phyloP scores from a whole-genome alignment of 2,329 filamentous ascomycete species.

The Huntiella moniliformis region DNA sequence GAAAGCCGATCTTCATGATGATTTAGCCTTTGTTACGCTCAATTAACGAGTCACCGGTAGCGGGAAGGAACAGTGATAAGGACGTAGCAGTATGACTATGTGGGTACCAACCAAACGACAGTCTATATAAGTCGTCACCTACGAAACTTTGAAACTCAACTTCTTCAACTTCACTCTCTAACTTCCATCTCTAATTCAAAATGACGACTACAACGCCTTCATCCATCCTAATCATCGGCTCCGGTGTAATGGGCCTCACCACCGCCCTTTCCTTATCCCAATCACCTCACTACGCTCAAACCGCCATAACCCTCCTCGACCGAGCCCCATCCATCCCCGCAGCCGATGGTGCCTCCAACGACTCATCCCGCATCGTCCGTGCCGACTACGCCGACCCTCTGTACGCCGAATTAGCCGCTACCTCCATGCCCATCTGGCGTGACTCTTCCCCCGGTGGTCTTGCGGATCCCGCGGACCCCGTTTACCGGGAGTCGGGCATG shows the following conservation, averaged over 20 bases:
- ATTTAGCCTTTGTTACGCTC: too few relatives aligned
- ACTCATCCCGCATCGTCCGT: constrained; percentile 45
- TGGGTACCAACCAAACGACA: too few relatives aligned
- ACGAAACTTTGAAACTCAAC: too few relatives aligned
- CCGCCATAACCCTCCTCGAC: constrained; percentile 41
- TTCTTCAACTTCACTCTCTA: too few relatives aligned
- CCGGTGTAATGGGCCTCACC: constrained; percentile 43
- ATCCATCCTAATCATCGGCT: constrained; percentile 49
- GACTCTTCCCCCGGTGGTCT: constrained; percentile 29
- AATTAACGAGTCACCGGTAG: too few relatives aligned
- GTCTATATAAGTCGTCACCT: too few relatives aligned
- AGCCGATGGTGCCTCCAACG: constrained; percentile 40
- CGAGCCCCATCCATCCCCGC: constrained; percentile 40
- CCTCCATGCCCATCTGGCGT: constrained; percentile 53
- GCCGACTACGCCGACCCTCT: constrained; percentile 64
- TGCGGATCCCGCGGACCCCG: constrained; percentile 33
- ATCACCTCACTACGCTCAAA: constrained; percentile 34
- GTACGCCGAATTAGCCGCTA: constrained; percentile 55
- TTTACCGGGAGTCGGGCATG: constrained; percentile 54
- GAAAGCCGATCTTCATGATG: too few relatives aligned
- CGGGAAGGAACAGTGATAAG: too few relatives aligned
- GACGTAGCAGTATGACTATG: too few relatives aligned
- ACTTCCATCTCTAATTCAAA: background rate
- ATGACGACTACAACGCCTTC: background rate
- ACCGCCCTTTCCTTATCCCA: constrained; percentile 50